These are phyloP conservation scores for Mycosphaerella sp. DNA, from an alignment of 2,329 filamentous ascomycete genomes.

Conservation along the genomic window DNA sequence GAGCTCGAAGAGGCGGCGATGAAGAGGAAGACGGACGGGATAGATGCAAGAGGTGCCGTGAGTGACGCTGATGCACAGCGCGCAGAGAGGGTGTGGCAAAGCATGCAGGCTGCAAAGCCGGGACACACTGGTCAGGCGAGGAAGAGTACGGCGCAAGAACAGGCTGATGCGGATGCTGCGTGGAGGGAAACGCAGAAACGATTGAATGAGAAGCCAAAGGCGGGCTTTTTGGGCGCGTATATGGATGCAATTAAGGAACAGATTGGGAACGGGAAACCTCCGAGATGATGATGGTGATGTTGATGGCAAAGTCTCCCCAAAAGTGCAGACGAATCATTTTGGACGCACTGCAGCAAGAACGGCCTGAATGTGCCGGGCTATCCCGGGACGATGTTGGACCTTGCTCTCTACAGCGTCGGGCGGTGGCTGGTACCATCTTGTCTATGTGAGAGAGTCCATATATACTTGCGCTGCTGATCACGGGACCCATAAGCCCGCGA, in stretches of 20 bases:
- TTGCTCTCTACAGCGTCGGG: too few relatives aligned
- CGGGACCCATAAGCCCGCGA: too few relatives aligned
- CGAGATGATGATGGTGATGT: slow-evolving; percentile 17
- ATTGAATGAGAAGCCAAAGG: slow-evolving; percentile 14
- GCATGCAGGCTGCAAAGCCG: slow-evolving; percentile 9
- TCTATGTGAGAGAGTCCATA: too few relatives aligned
- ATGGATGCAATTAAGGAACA: slow-evolving; percentile 29
- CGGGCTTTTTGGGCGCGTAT: slow-evolving; percentile 30
- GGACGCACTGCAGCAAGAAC: too few relatives aligned
- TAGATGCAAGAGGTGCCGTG: slow-evolving; percentile 16
- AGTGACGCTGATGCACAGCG: slow-evolving; percentile 3
- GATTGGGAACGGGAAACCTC: slow-evolving; percentile 22
- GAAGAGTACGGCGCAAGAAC: slow-evolving; percentile 7
- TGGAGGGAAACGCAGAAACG: slow-evolving; percentile 25
- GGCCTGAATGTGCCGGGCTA: too few relatives aligned
- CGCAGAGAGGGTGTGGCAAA: slow-evolving; percentile 13
- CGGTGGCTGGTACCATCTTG: too few relatives aligned
- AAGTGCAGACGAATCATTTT: too few relatives aligned
- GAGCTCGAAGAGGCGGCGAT: slow-evolving; percentile 16
- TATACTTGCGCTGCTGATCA: too few relatives aligned
- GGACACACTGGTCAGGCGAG: slow-evolving; percentile 2
- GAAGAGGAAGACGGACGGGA: slow-evolving; percentile 16
- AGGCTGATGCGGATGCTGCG: slow-evolving; percentile 24
- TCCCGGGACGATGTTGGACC: too few relatives aligned
- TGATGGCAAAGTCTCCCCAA: too few relatives aligned